These are phyloP conservation scores for Dioszegia crocea DNA, from an alignment of 768 basidiomycete genomes.

Conservation along the genomic window DNA sequence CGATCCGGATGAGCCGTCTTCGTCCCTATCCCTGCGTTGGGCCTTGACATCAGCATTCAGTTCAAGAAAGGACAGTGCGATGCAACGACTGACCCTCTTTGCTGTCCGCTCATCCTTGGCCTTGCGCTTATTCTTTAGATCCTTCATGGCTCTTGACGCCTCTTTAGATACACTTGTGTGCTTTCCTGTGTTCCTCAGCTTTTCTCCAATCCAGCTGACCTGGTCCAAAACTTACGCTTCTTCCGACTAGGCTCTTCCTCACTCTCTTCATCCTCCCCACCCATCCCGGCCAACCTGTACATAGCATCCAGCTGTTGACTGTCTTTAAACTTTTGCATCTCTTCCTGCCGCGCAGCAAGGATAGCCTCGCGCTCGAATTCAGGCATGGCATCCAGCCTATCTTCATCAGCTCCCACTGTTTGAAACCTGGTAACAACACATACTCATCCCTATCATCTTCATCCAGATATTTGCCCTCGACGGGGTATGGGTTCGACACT, in stretches of 20 bases:
- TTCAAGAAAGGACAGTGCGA: too few species aligned
- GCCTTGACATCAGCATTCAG: conserved; percentile 53
- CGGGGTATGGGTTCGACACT: conserved; percentile 67
- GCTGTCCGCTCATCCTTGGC: conserved; percentile 77
- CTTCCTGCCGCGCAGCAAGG: conserved; percentile 71
- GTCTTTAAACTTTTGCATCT: conserved; percentile 71
- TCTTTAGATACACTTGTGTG: conserved; percentile 55
- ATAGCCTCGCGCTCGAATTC: conserved; percentile 88
- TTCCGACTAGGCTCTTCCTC: conserved; percentile 57
- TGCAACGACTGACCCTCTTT: conserved; percentile 65
- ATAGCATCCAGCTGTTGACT: conserved; percentile 68
- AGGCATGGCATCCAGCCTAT: conserved; percentile 69
- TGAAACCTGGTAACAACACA: conserved; percentile 45
- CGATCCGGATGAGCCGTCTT: conserved; percentile 81
- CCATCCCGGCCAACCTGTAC: conserved; percentile 41
- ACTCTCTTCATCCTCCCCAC: conserved; percentile 33
- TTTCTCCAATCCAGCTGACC: not conserved
- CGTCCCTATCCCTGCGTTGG: conserved; percentile 64
- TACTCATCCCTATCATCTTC: conserved; percentile 77
- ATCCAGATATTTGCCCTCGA: conserved; percentile 86
- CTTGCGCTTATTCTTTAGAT: conserved; percentile 77
- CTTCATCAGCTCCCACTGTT: not conserved
- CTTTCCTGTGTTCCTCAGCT: conserved; percentile 57
- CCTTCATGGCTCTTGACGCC: conserved; percentile 50
- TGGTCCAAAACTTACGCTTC: conserved; percentile 61